Base-by-base conservation (phyloP, 495 filamentous ascomycete genomes). In the Aspergillus saccharolyticus region DNA sequence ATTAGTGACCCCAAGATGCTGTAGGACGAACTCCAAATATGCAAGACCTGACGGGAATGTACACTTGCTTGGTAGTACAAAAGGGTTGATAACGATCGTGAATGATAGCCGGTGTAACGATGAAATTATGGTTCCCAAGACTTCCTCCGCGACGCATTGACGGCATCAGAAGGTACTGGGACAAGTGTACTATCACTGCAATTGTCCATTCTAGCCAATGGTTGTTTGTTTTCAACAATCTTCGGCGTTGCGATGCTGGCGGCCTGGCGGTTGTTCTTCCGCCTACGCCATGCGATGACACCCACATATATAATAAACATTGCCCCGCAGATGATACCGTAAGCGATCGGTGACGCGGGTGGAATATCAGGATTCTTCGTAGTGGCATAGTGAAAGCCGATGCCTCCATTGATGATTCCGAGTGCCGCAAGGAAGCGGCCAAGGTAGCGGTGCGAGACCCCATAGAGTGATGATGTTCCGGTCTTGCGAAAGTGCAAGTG, bases 391-490 rank as follows among this genome's bases (percentile, higher is more conserved):
- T 75, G 53, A n/a, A 89, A 71, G 2, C 87, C 87, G 1, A 89
- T 64, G 0, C 87, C 87, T 39, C 85, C 87, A 65, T 89, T 89
- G 58, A 89, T 69, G 24, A 87, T 74, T 4, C 82, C 88, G 22
- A 87, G 56, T 7, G 68, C 71, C 42, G 85, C 81, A 12, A 90
- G 80, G 19, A 93, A 80, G 19, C 91, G 86, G 16, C 91, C 91
- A 57, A 96, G 83, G 88, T 89, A 96, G 44, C 91, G 83, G 68
- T 96, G 91, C 22, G 92, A 70, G 28, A 81, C 62, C 16, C 78
- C 80, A 64, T 83, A 71, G 10, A 74, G 7, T n/a, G 77, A 80
- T 3, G 80, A 80, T 18, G 57, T 45, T 24, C 72, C 62, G 4
- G 71, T 63, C 58, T 76, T 77, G 39, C 74, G 44, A 63, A 69